phyloP scores from a whole-genome alignment of 1,139 yeast species.

The Yamadazyma triangularis region DNA sequence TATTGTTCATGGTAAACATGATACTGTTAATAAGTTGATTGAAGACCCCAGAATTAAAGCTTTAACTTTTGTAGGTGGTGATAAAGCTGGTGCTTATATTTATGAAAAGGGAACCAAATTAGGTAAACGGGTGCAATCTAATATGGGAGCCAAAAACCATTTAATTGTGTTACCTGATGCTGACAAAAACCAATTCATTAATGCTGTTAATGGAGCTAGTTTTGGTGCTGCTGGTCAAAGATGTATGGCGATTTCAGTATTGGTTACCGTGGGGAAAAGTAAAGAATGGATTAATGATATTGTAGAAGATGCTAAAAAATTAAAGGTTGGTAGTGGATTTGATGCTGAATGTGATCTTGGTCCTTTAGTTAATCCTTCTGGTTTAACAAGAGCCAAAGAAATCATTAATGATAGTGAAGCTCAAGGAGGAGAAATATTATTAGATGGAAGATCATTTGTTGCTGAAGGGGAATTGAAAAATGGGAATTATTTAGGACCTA shows the following conservation, averaged over 20 bases:
- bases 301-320: slow-evolving; percentile 52
- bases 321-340: slow-evolving; percentile 66
- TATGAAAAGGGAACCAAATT: slow-evolving; percentile 62
- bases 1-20: slow-evolving; percentile 73
- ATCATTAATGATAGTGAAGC: slow-evolving; percentile 54
- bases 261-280: slow-evolving; percentile 72
- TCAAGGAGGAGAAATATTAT: slow-evolving; percentile 54
- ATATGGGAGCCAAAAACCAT: slow-evolving; percentile 76
- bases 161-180: slow-evolving; percentile 74
- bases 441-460: slow-evolving; percentile 55
- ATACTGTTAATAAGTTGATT: slow-evolving; percentile 67
- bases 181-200: slow-evolving; percentile 58
- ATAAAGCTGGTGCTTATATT: slow-evolving; percentile 72
- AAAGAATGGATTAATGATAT: slow-evolving; percentile 63
- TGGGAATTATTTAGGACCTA: slow-evolving; percentile 76
- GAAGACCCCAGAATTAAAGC: slow-evolving; percentile 79
- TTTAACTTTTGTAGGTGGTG: slow-evolving; percentile 74
- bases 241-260: slow-evolving; percentile 77
- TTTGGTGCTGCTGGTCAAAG: slow-evolving; percentile 87
- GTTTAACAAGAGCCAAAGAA: slow-evolving; percentile 50
- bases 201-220: slow-evolving; percentile 71
- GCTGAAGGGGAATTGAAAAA: slow-evolving; percentile 36
- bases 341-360: slow-evolving; percentile 62
- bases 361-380: slow-evolving; percentile 63
- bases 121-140: slow-evolving; percentile 77